Evolutionary conservation across 306 rosid species (phyloP), one percentile per base, ranked within the genome.

Genomic region (Castanospermum australe): DNA sequence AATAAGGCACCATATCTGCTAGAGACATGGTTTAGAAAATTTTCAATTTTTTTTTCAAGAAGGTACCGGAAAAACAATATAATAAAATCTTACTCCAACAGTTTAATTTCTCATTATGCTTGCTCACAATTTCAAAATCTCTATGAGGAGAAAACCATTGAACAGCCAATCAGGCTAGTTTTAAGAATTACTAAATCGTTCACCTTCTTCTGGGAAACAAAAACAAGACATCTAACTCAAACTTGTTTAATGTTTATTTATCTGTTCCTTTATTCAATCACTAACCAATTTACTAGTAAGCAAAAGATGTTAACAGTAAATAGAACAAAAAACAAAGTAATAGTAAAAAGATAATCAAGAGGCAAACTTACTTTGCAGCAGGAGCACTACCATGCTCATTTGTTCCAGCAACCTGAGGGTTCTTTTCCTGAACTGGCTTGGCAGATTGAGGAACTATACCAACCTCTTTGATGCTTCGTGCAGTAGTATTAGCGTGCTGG

Each of bases 291-390:
- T 65, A 41, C 12, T 11, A 61, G 18, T 9, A 73, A 66, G 47
- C 47, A 75, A 71, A 51, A 7, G 50, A n/a, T 62, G 54, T 32
- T 11, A 10, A 59, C 21, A 15, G 15, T 13, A 20, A 71, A 44
- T 11, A 20, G 35, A 66, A 47, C 13, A 39, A 39, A 4, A 50
- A 73, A 41, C 2, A 8, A 68, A 62, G 12, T 25, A 36, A 68
- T 8, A 38, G 30, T 5, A 17, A 48, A 76, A 33, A 54, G 6
- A 69, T 20, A 25, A 63, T 14, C 8, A 76, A 2, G 60, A 64
- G 32, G 69, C 4, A 57, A 81, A 77, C 89, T 81, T 86, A 95
- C 98, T 95, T 95, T 68, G 97, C 84, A 85, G 88, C 90, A 80
- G 95, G 97, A 87, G 91, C 89, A 79, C 41, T 82, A 7, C 42